A percentile compares a stretch with the other conserved stretches of the same genome.
These are phyloP conservation scores for Cryphonectria japonica DNA, from an alignment of 2,329 filamentous ascomycete species.

Conservation along the genomic window DNA sequence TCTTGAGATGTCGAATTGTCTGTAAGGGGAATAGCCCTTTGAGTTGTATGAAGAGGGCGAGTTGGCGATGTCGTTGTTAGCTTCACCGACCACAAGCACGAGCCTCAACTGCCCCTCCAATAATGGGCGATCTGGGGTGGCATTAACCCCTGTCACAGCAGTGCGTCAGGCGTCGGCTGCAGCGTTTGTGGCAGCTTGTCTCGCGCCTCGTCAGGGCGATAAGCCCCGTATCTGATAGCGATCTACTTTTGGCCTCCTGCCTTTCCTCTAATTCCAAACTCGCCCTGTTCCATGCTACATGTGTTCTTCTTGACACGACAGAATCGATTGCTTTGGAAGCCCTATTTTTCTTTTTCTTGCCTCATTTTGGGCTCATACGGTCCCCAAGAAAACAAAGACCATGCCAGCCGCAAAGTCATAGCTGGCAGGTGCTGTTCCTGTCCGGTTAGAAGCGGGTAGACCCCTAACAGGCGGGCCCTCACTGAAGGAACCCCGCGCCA, in stretches of 20 bases:
- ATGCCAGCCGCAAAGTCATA: background rate
- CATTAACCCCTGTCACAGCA: constrained; percentile 23
- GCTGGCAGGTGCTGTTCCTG: background rate
- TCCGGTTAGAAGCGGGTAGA: constrained; percentile 17
- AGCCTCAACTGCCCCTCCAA: constrained; percentile 29
- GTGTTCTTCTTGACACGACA: accelerated
- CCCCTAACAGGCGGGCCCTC: constrained; percentile 25
- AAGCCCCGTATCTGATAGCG: constrained; percentile 20
- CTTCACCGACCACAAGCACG: constrained; percentile 26
- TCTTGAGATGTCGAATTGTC: background rate
- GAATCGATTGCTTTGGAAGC: background rate
- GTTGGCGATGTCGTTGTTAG: constrained; percentile 25
- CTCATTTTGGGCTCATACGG: background rate
- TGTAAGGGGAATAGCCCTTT: background rate
- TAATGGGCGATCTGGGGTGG: constrained; percentile 14
- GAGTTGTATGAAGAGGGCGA: background rate
- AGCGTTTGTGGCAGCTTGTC: constrained; percentile 17
- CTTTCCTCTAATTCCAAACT: background rate
- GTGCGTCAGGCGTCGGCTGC: constrained; percentile 3
- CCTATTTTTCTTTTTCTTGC: background rate
- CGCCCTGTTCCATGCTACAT: background rate
- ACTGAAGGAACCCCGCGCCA: constrained; percentile 11
- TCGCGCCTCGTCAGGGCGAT: constrained; percentile 12
- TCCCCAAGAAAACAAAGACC: background rate
- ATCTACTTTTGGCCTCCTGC: constrained; percentile 9